Conservation (phyloP, 257 asterid genomes). For the Paulownia fortunei region DNA sequence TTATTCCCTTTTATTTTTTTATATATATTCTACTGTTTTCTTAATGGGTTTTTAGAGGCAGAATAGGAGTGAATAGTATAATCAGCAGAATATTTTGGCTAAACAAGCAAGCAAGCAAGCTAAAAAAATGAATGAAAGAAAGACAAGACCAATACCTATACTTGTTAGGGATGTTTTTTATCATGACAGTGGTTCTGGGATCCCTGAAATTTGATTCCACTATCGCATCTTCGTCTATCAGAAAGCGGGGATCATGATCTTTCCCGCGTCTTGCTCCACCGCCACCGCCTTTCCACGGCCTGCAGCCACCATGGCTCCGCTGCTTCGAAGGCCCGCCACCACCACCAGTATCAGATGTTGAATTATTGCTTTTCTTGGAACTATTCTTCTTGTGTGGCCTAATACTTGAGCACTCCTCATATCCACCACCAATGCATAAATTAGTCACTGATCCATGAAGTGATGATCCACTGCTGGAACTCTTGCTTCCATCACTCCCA, state of each 20-base stretch:
- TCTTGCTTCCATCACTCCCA: constrained; percentile 41
- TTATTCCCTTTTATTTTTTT: neutral
- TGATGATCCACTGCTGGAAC: constrained; percentile 52
- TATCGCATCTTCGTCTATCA: constrained; percentile 68
- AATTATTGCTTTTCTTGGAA: constrained; percentile 30
- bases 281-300: constrained; percentile 51
- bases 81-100: constrained; percentile 48
- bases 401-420: constrained; percentile 22
- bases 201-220: constrained; percentile 69
- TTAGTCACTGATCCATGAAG: constrained; percentile 51
- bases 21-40: neutral
- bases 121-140: neutral
- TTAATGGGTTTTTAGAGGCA: constrained; percentile 12
- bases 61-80: neutral
- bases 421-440: constrained; percentile 25
- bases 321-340: constrained; percentile 31
- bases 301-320: constrained; percentile 14
- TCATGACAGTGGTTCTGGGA: constrained; percentile 93
- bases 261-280: constrained; percentile 38
- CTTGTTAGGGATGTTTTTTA: constrained; percentile 98
- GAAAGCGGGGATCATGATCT: constrained; percentile 77
- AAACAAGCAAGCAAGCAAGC: constrained; percentile 44
- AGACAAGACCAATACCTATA: constrained; percentile 64
- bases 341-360: neutral
- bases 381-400: constrained; percentile 29